These are phyloP conservation scores for Curvularia verruculosa DNA, from an alignment of 2,329 filamentous ascomycete species.

Conservation along the genomic window DNA sequence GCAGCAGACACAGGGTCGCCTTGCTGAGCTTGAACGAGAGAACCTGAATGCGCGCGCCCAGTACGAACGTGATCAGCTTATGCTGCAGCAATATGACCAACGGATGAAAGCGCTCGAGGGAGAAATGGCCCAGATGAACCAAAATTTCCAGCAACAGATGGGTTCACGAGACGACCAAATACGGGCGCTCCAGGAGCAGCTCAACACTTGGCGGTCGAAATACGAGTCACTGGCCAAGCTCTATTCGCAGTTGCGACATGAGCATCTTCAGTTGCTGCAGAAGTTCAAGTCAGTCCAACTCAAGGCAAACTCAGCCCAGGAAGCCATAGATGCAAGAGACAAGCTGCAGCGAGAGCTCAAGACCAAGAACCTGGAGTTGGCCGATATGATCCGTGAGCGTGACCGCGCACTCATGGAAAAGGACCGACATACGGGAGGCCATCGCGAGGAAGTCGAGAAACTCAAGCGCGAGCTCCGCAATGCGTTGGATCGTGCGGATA, in stretches of 20 bases:
- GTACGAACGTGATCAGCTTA: constrained; percentile 95
- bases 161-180: constrained; percentile 94
- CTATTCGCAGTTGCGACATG: constrained; percentile 92
- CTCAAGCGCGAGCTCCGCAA: constrained; percentile 90
- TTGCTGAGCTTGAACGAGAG: constrained; percentile 93
- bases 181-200: constrained; percentile 88
- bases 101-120: constrained; percentile 91
- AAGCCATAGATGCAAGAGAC: constrained; percentile 92
- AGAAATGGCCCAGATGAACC: constrained; percentile 81
- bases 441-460: constrained; percentile 94
- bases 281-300: constrained; percentile 96
- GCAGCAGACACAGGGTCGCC: constrained; percentile 92
- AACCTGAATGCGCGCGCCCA: constrained; percentile 93
- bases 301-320: constrained; percentile 95
- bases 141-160: constrained; percentile 83
- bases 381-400: constrained; percentile 97
- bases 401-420: constrained; percentile 93
- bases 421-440: constrained; percentile 82
- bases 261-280: constrained; percentile 91
- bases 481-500: constrained; percentile 89
- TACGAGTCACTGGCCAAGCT: constrained; percentile 96
- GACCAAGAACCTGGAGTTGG: constrained; percentile 98
- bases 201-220: constrained; percentile 96
- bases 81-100: constrained; percentile 94
- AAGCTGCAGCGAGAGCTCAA: constrained; percentile 97